Evolutionary conservation across 371 early-diverging fungal species (phyloP).

Genomic region (Paraphysoderma sedebokerense): DNA sequence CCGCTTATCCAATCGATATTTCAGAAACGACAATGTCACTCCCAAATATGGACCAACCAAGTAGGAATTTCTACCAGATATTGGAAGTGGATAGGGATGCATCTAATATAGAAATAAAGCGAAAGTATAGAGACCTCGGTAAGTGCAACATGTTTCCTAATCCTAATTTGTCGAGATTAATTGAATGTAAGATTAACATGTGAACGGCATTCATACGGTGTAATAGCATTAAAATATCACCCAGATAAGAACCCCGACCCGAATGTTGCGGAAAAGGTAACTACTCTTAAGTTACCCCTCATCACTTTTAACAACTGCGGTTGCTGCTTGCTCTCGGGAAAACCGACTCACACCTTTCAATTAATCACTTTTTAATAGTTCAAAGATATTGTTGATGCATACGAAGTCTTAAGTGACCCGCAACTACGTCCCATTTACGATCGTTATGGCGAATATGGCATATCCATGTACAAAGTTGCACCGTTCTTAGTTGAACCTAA

Average conservation of each 20-base stretch:
- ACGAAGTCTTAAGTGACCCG: constrained; percentile 57
- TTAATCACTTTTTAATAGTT: constrained; percentile 23
- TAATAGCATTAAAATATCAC: constrained; percentile 53
- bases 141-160: too few species aligned
- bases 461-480: constrained; percentile 50
- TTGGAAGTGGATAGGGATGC: too few species aligned
- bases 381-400: constrained; percentile 61
- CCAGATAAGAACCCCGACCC: constrained; percentile 42
- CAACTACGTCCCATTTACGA: constrained; percentile 68
- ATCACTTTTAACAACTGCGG: neutral
- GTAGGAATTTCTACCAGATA: too few species aligned
- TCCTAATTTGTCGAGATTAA: too few species aligned
- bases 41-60: too few species aligned
- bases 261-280: constrained; percentile 4
- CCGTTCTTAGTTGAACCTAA: constrained; percentile 23
- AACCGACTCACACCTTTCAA: neutral
- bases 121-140: too few species aligned
- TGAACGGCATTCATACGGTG: too few species aligned
- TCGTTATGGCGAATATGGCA: constrained; percentile 70
- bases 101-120: too few species aligned
- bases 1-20: too few species aligned
- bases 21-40: too few species aligned
- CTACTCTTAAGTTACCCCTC: neutral
- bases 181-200: too few species aligned
- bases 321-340: neutral